Base-by-base conservation (phyloP, 2,329 filamentous ascomycete species). In the Penicillium sp. region DNA sequence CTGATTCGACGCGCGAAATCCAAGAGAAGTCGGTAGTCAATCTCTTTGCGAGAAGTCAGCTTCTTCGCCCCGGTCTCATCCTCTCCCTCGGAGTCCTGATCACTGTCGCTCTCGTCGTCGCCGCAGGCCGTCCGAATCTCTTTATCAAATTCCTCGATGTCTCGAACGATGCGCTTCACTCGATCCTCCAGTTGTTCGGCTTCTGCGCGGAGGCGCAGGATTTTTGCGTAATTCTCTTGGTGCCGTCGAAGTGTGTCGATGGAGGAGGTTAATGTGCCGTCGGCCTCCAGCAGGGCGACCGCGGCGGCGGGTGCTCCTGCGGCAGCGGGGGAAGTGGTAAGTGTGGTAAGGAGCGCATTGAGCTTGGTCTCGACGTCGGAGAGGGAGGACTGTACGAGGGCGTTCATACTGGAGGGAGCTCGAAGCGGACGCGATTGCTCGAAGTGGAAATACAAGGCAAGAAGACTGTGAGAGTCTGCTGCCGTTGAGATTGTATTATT, bases 1-100 rank as follows among this genome's bases (percentile, higher is more conserved):
- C 72, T 73, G 37, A 74, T 74, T 16, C 72, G 61, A 4, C 71
- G 66, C 3, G 72, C 72, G 42, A 74, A 74, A 24, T 71, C 65
- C 11, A 74, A 58, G 0, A 74, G 62, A 2, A 73, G 54, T 28
- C 63, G 63, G 50, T 74, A 74, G 32, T 74, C 71, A 7, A 74
- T 64, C 37, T 71, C 68, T 16, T 64, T 64, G 11, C 51, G 56
- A 2, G 53, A 22, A 10, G n/a, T 26, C 23, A 32, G 38, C 11
- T 37, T 49, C 13, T 46, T 47, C 24, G 36, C 42, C 4, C 44
- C 37, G 10, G 40, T 35, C 7, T 52, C 51, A 22, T 54, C 53
- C 23, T 54, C 52, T 16, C 62, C 58, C 11, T 55, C 56, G 3
- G 52, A 58, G n/a, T 62, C 58, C 20, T 55, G 54, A 11, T 68